These are phyloP conservation scores for Geotrichum cucujoidarum DNA, from an alignment of 1,139 yeast genomes.

Conservation along the genomic window DNA sequence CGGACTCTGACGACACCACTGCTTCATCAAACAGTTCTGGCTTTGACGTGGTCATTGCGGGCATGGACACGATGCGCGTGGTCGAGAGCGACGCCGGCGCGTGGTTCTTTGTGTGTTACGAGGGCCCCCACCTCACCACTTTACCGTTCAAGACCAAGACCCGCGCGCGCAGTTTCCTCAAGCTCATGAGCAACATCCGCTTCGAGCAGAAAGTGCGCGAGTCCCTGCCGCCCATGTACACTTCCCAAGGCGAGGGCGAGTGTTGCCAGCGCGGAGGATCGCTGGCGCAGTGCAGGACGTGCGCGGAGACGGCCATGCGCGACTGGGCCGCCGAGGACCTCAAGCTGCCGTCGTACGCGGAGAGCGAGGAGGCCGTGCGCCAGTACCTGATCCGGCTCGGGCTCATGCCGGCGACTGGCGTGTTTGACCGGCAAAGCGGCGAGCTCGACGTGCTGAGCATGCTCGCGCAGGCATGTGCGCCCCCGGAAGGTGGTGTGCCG, in stretches of 20 bases:
- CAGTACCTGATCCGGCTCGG: conserved; percentile 14
- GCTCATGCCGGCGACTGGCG: conserved; percentile 10
- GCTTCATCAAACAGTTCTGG: conserved; percentile 19
- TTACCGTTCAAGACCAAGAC: conserved; percentile 30
- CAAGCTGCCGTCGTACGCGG: conserved; percentile 13
- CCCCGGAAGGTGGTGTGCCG: conserved; percentile 7
- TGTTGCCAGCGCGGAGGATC: background rate
- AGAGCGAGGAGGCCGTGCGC: conserved; percentile 20
- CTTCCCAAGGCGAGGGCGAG: background rate
- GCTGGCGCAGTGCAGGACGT: conserved; percentile 1
- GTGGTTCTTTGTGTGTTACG: conserved; percentile 28
- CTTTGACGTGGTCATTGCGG: conserved; percentile 28
- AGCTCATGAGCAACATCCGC: conserved; percentile 32
- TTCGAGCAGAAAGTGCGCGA: conserved; percentile 34
- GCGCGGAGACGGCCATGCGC: background rate
- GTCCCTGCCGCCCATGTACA: conserved; percentile 32
- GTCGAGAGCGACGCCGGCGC: conserved; percentile 25
- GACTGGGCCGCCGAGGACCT: conserved; percentile 17
- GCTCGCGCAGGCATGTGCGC: conserved; percentile 16
- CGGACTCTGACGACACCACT: conserved; percentile 8
- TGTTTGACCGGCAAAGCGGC: conserved; percentile 14
- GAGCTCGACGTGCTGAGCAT: conserved; percentile 7
- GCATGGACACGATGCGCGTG: conserved; percentile 31
- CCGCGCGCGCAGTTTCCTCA: conserved; percentile 30
- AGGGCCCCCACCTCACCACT: conserved; percentile 26